Base-by-base conservation (phyloP, 75 land plant species). In the Selaginella moellendorffii region DNA sequence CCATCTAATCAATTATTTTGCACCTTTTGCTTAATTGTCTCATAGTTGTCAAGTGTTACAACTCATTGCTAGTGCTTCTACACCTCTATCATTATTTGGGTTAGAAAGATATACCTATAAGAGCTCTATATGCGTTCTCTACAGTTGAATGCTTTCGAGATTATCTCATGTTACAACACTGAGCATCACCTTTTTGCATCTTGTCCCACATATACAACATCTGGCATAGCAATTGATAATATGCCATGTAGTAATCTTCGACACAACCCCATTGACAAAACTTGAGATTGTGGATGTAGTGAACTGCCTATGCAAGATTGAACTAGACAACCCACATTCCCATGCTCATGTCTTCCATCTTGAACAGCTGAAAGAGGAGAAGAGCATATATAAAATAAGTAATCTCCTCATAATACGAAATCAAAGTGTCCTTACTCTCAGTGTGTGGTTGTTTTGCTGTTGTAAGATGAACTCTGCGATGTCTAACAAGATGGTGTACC, bases 211-310 rank as follows among this genome's bases (percentile, higher is more conserved):
- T 27, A 70, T 84, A 89, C 1, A 79, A 64, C 87, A 89, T 83
- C 68, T 86, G 91, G 53, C 79, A 74, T 8, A 90, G 96, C 28
- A 90, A 83, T 61, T 89, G 90, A 64, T 89, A 89, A 56, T 89
- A 90, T 46, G 87, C 91, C 18, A 78, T 79, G 26, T 52, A 71
- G 66, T 89, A 89, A 23, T 78, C 80, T 18, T 79, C 74, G 0
- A 83, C 69, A 74, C 90, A 89, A 1, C 93, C 86, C 62, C 69
- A 80, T 65, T 88, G 93, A 62, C 79, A 82, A 28, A 80, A 88
- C 42, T 77, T 80, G 62, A 63, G 36, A 46, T 61, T 73, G 65
- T 77, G 80, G 1, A 69, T 65, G 65, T 80, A 80, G 1, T 77
- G 77, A 30, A 80, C 79, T 2, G 24, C 26, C 1, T 23, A 2